These are phyloP conservation scores for Hortaea sp. DNA, from an alignment of 2,329 filamentous ascomycete species.

Conservation along the genomic window DNA sequence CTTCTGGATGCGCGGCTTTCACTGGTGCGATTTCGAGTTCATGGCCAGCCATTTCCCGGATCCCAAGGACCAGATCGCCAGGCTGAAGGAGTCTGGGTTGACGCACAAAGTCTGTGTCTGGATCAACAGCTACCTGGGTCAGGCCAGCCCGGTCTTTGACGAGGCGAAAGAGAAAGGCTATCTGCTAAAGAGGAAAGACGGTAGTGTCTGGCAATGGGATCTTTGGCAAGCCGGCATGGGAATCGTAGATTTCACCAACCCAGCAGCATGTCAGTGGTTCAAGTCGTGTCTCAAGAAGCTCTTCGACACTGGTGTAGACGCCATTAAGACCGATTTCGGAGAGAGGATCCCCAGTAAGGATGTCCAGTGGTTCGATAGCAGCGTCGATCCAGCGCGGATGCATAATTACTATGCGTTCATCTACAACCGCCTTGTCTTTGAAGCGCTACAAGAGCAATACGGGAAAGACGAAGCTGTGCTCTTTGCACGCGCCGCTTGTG, in stretches of 20 bases:
- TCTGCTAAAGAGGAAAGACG: conserved; percentile 56
- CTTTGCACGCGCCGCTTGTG: conserved; percentile 58
- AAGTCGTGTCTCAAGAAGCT: conserved; percentile 50
- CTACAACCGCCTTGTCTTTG: conserved; percentile 62
- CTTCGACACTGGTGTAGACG: conserved; percentile 60
- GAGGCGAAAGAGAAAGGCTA: conserved; percentile 57
- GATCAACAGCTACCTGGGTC: conserved; percentile 67
- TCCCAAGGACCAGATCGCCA: conserved; percentile 51
- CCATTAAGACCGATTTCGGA: conserved; percentile 68
- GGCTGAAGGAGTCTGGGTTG: conserved; percentile 53
- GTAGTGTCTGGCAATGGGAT: conserved; percentile 66
- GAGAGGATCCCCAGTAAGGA: conserved; percentile 59
- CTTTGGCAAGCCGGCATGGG: conserved; percentile 71
- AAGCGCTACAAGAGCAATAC: conserved; percentile 47
- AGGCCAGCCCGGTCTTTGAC: conserved; percentile 56
- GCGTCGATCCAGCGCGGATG: conserved; percentile 55
- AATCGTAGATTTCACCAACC: conserved; percentile 65
- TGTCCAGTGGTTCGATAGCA: conserved; percentile 53
- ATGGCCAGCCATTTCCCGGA: conserved; percentile 60
- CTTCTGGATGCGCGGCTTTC: conserved; percentile 68
- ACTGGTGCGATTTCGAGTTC: conserved; percentile 67
- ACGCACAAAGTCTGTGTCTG: conserved; percentile 57
- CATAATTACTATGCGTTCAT: conserved; percentile 69
- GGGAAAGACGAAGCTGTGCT: conserved; percentile 49
- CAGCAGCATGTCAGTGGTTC: conserved; percentile 57